A percentile compares a stretch with the other conserved stretches of the same genome.
Conservation (phyloP, 2,329 filamentous ascomycete genomes). For the Helicocarpus griseus region DNA sequence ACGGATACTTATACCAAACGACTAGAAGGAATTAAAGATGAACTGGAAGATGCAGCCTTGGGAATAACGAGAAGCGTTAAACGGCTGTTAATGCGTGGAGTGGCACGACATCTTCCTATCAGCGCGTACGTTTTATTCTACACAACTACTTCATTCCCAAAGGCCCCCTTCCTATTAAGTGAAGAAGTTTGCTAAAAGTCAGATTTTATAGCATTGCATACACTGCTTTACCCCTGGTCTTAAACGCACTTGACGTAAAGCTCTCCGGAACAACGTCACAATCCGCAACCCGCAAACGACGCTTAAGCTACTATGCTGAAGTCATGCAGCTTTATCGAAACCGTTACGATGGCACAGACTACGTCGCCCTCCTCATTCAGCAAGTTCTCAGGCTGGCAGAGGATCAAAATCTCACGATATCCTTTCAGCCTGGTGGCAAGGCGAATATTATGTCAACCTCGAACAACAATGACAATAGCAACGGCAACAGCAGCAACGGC, state of each 20-base stretch:
- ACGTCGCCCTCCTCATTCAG: constrained; percentile 20
- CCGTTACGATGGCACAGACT: constrained; percentile 39
- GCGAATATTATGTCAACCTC: background rate
- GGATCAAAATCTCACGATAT: background rate
- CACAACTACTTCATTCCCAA: too few species aligned
- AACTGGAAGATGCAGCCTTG: constrained; percentile 37
- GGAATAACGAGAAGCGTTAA: constrained; percentile 40
- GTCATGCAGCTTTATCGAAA: constrained; percentile 39
- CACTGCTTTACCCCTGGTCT: constrained; percentile 28
- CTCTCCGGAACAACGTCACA: constrained; percentile 27
- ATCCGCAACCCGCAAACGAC: constrained; percentile 34
- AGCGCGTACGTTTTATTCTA: constrained; percentile 33
- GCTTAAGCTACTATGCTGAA: constrained; percentile 37
- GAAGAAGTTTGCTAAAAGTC: too few species aligned
- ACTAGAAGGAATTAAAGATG: constrained; percentile 20
- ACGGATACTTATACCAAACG: constrained; percentile 33
- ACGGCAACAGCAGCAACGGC: background rate
- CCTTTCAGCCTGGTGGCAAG: background rate
- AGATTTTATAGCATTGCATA: constrained; percentile 19
- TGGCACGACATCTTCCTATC: constrained; percentile 40
- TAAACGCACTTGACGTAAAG: constrained; percentile 32
- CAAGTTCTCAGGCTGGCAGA: constrained; percentile 5
- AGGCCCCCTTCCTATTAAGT: too few species aligned
- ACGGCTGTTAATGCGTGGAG: constrained; percentile 37
- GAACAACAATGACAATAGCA: background rate